Base-by-base conservation (phyloP, 345 rosid genomes). In the Physaria fendleri region DNA sequence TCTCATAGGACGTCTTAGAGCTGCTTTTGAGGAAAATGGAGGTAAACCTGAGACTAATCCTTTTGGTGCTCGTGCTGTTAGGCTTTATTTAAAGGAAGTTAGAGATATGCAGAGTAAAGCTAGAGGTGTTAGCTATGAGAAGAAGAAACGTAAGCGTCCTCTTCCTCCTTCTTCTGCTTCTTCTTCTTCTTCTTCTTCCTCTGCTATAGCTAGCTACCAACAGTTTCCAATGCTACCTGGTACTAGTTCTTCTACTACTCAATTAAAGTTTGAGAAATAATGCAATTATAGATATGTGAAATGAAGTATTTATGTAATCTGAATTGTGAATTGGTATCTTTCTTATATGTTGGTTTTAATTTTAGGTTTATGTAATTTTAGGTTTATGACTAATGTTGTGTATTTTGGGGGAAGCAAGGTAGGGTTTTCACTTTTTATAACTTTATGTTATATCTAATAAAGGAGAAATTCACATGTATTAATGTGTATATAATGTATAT, bases 51-150 rank as follows among this genome's bases (percentile, higher is more conserved):
- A 81, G 65, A 75, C 82, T 1, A 83, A 83, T 66, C 88, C 88
- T 0, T 83, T 83, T 39, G 88, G 85, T 16, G 83, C 85, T 22
- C 78, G 85, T 44, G 83, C 85, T 8, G 85, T 83, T 13, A 64
- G 88, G 64, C 85, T 83, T 34, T 83, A 80, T 21, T 71, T 83
- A 24, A 81, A 81, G 53, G 88, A 83, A 68, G 83, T 83, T 54
- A 81, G 88, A 32, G 88, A 83, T 74, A 63, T 68, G 67, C 88
- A 83, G 76, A 69, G 85, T 6, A 83, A 83, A 68, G 85, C 88
- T 7, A 76, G 88, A 66, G 88, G 88, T 54, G 77, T 83, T 29
- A 83, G 85, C 66, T 83, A 83, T 30, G 89, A 81, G 80, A 81
- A 81, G 79, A 83, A 83, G 81, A 83, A 83, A 72, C 76, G 89